Evolutionary conservation across 805 yeast genomes (phyloP).

Genomic region (Pichia pseudocactophila): DNA sequence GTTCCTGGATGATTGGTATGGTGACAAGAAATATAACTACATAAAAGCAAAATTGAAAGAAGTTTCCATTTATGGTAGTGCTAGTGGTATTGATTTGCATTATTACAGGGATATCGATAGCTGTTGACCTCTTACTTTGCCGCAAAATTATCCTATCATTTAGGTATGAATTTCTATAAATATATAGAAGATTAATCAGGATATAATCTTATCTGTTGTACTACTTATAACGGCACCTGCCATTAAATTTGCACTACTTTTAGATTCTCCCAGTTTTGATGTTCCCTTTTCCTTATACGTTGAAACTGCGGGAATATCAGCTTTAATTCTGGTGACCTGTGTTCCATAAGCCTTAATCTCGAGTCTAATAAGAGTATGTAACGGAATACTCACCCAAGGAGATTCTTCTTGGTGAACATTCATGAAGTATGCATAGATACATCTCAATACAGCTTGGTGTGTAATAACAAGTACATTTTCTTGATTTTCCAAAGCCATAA

Average conservation of each 20-base stretch:
- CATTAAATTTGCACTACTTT: slow-evolving; percentile 29
- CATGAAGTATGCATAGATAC: slow-evolving; percentile 97
- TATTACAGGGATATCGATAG: not conserved
- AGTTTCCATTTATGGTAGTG: not conserved
- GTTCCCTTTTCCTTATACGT: slow-evolving; percentile 96
- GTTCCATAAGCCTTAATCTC: slow-evolving; percentile 96
- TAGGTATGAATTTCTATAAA: too few species aligned
- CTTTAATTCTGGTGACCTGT: slow-evolving; percentile 79
- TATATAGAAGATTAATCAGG: slow-evolving; percentile 1
- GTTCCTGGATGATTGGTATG: slow-evolving; percentile 16
- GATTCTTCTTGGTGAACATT: slow-evolving; percentile 95
- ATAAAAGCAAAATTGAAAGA: slow-evolving; percentile 7
- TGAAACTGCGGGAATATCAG: slow-evolving; percentile 95
- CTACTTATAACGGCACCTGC: slow-evolving; percentile 42
- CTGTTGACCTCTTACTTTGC: too few species aligned
- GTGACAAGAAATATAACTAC: slow-evolving; percentile 13
- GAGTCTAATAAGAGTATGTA: slow-evolving; percentile 86
- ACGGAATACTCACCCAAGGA: slow-evolving; percentile 98
- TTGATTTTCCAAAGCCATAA: slow-evolving; percentile 96
- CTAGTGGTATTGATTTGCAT: too few species aligned
- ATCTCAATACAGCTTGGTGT: slow-evolving; percentile 94
- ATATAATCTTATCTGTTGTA: slow-evolving; percentile 11
- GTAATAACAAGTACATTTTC: slow-evolving; percentile 93
- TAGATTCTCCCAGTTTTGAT: slow-evolving; percentile 47
- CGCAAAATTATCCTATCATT: too few species aligned